Evolutionary conservation across 768 basidiomycete species (phyloP), one percentile per base, ranked within the genome.

Genomic region (Termitomyces sp.): DNA sequence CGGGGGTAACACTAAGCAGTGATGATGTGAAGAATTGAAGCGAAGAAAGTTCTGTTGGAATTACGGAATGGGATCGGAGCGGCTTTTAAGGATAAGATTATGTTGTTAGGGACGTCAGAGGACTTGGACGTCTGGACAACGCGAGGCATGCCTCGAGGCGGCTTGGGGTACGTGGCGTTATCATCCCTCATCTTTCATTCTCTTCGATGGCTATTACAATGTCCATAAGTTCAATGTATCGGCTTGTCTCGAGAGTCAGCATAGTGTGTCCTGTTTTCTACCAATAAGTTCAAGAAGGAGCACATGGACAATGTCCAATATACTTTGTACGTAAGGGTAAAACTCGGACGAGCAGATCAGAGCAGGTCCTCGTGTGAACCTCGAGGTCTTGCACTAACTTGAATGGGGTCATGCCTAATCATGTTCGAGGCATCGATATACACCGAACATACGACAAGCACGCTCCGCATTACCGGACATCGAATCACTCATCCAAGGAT

Each of bases 131-230:
- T 61, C 70, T 68, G 52, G 66, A 67, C 69, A 73, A 69, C 73
- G 78, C 66, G 75, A 77, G 79, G 78, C 75, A 58, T 63, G 74
- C 69, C 79, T 79, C 79, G 79, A 82, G 83, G 82, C 78, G 59
- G 68, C 66, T 68, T 53, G 54, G 47, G 12, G 29, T 19, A 44
- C 48, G 60, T 54, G 48, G 49, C 53, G 54, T 52, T 45, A 47
- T 57, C 46, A 47, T 47, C 54, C 38, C 38, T 40, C 34, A 6
- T 31, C 16, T 46, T 53, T 54, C 27, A 54, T 31, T 57, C 31
- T 54, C 48, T 35, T 38, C 21, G 23, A 43, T 45, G 19, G 19
- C 17, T 29, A 23, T 43, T 56, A 17, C 46, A 32, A 38, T 16
- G 37, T 51, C 41, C n/a, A n/a, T 41, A 21, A 16, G n/a, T 29